Base-by-base conservation (phyloP, 2,329 filamentous ascomycete genomes). In the Neoarthrinium moseri region DNA sequence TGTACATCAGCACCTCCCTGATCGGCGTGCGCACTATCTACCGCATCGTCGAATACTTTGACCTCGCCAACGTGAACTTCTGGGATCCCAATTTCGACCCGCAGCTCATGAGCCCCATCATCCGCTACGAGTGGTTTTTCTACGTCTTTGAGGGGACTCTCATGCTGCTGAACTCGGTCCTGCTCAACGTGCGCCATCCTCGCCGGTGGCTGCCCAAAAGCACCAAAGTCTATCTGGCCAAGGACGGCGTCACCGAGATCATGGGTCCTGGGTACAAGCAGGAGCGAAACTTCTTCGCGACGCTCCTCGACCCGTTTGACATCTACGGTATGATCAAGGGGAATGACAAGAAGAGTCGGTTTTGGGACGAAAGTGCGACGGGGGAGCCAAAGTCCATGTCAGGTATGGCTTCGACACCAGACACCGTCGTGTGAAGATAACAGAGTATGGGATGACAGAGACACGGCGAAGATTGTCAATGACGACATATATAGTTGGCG, bases 71-170 rank as follows among this genome's bases (percentile, higher is more conserved):
- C 21, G 59, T 74, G 11, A 63, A 74, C 20, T 62, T 67, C 18
- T 65, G 61, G 34, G 63, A 67, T 23, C 57, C 68, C 7, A 63
- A 58, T 3, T 62, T 71, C 38, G 68, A 72, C 27, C 60, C 63
- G 4, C 52, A 42, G 23, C 55, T 52, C 2, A 50, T 77, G 2
- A 72, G 67, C 10, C 70, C 74, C 0, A 61, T 79, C 18, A 48
- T 81, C n/a, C 68, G 75, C 18, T 76, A 80, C 51, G 78, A 83
- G 59, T 78, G 72, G 70, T 82, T 73, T 60, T 83, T 83, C 50
- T 80, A 76, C 54, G 67, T 81, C 17, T 82, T 82, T 47, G 79
- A 83, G 62, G 74, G 69, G 2, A 51, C 57, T 0, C 57, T 80
- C 11, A 82, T 82, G 79, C 53, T 81, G 1, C 32, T 54, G 35